Percentiles rank a stretch among this genome's conserved stretches.
phyloP scores from a whole-genome alignment of 1,284 basidiomycete species.

The Tilletia walkeri region DNA sequence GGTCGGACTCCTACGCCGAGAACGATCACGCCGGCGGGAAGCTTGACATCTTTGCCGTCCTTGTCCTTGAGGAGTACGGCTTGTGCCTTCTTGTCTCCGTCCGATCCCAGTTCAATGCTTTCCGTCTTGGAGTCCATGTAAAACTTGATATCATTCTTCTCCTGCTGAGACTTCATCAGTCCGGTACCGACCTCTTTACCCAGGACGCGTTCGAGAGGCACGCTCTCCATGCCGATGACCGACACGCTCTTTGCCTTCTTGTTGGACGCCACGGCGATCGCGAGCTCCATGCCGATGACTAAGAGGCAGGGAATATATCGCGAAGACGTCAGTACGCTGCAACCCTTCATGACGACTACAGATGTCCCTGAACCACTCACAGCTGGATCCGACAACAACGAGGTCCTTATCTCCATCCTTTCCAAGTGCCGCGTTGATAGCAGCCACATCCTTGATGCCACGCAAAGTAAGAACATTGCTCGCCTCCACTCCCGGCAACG shows the following conservation, averaged over 20 bases:
- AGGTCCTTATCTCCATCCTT: constrained; percentile 63
- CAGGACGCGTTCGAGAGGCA: constrained; percentile 77
- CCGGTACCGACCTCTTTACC: constrained; percentile 78
- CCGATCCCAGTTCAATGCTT: constrained; percentile 62
- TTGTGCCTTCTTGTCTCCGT: constrained; percentile 44
- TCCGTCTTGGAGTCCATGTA: constrained; percentile 73
- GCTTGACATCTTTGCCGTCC: constrained; percentile 61
- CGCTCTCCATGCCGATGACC: constrained; percentile 80
- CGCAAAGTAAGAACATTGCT: constrained; percentile 78
- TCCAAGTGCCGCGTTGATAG: constrained; percentile 68
- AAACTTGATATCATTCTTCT: constrained; percentile 78
- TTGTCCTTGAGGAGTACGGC: constrained; percentile 66
- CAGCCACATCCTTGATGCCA: constrained; percentile 70
- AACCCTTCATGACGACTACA: neutral
- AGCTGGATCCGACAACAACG: constrained; percentile 74
- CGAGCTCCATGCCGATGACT: constrained; percentile 92
- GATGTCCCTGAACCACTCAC: neutral
- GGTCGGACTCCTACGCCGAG: constrained; percentile 87
- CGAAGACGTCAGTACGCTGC: neutral
- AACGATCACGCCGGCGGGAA: constrained; percentile 76
- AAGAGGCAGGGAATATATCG: constrained; percentile 55
- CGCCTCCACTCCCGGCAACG: constrained; percentile 73
- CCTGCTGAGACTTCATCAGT: constrained; percentile 66
- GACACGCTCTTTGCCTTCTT: constrained; percentile 71
- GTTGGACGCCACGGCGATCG: constrained; percentile 65